Evolutionary conservation across 805 yeast genomes (phyloP).

Genomic region (Jamesozyma gamospora): DNA sequence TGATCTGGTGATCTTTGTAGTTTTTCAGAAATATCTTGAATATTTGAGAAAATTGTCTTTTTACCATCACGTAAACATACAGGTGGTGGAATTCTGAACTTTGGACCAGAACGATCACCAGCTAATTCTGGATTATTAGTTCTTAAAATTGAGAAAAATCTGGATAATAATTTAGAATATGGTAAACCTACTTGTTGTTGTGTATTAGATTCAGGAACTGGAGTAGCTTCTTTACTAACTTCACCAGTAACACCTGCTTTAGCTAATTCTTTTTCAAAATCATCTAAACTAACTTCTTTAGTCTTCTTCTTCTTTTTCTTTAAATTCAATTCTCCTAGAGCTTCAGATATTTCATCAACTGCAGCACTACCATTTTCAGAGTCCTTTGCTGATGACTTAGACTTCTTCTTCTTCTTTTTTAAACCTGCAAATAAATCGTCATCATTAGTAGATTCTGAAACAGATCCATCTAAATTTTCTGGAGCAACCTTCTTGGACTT

Average conservation of each 20-base stretch:
- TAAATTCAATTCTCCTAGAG: constrained; percentile 59
- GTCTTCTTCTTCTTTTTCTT: constrained; percentile 81
- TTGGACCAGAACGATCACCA: constrained; percentile 86
- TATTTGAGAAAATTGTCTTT: constrained; percentile 92
- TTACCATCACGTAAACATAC: constrained; percentile 96
- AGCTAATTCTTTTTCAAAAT: constrained; percentile 81
- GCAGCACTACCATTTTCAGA: constrained; percentile 16
- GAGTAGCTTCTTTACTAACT: constrained; percentile 23
- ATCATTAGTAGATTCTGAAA: constrained; percentile 31
- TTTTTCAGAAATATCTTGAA: constrained; percentile 87
- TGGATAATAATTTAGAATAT: constrained; percentile 64
- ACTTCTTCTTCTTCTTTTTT: constrained; percentile 79
- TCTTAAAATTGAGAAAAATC: constrained; percentile 80
- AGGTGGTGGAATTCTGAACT: constrained; percentile 96
- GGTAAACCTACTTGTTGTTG: constrained; percentile 51
- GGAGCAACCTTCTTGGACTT: constrained; percentile 44
- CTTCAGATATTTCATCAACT: constrained; percentile 43
- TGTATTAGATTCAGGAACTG: constrained; percentile 24
- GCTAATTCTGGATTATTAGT: constrained; percentile 97
- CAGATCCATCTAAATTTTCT: constrained; percentile 31
- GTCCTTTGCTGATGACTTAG: constrained; percentile 31
- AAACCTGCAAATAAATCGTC: constrained; percentile 69
- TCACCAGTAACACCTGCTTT: constrained; percentile 74
- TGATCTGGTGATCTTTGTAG: constrained; percentile 96
- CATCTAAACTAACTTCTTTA: constrained; percentile 50